Conservation (phyloP, 306 rosid species). For the Lupinus albus region DNA sequence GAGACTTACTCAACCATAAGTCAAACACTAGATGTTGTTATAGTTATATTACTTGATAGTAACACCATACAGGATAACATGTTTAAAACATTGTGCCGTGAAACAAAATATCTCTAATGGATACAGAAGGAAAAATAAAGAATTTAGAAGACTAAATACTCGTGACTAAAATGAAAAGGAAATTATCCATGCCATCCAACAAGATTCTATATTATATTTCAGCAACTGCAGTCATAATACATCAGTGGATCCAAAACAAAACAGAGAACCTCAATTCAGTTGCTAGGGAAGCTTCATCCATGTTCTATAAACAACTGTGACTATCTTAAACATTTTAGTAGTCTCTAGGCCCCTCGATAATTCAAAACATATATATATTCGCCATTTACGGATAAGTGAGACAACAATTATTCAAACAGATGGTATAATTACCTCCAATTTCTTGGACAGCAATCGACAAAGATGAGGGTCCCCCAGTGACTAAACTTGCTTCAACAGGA, state of each 20-base stretch:
- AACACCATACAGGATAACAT: not conserved
- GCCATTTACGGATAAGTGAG: not conserved
- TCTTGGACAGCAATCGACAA: slow-evolving; percentile 52
- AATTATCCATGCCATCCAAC: not conserved
- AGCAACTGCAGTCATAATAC: not conserved
- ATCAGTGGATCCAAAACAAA: slow-evolving; percentile 12
- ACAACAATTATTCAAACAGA: not conserved
- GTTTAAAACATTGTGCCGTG: slow-evolving; percentile 12
- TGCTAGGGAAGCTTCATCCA: not conserved
- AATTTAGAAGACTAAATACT: not conserved
- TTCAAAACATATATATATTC: not conserved
- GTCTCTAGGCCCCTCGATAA: not conserved
- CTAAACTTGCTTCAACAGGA: slow-evolving; percentile 55
- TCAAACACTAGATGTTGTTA: slow-evolving; percentile 12
- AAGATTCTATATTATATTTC: not conserved
- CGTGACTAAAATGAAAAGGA: not conserved
- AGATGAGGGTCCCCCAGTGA: slow-evolving; percentile 59
- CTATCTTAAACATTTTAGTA: not conserved
- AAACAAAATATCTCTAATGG: not conserved
- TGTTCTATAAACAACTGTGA: not conserved
- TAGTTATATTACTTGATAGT: not conserved
- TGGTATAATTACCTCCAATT: slow-evolving; percentile 58
- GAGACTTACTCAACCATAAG: slow-evolving; percentile 12
- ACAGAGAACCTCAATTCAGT: slow-evolving; percentile 6
- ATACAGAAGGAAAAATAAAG: not conserved